phyloP scores from a whole-genome alignment of 495 filamentous ascomycete genomes.

The Tuber calosporum region DNA sequence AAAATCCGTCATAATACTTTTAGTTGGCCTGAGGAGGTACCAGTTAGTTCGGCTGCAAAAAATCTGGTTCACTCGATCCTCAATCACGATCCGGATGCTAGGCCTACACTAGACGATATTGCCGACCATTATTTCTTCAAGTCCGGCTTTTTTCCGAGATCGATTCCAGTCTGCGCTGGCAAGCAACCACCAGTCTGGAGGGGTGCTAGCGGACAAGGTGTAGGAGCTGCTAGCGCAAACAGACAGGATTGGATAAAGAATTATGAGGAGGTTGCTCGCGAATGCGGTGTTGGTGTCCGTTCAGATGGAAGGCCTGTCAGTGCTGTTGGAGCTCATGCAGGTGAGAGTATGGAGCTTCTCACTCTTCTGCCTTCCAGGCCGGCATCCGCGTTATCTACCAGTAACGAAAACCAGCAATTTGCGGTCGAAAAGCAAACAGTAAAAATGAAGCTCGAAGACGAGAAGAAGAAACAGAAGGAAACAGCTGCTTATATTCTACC shows the following conservation, averaged over 20 bases:
- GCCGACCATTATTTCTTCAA: slow-evolving; percentile 78
- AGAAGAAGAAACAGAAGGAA: slow-evolving; percentile 17
- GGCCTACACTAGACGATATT: slow-evolving; percentile 72
- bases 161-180: slow-evolving; percentile 31
- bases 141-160: slow-evolving; percentile 52
- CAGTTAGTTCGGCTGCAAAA: slow-evolving; percentile 51
- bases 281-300: slow-evolving; percentile 36
- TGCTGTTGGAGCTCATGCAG: slow-evolving; percentile 34
- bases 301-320: slow-evolving; percentile 24
- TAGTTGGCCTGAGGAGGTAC: slow-evolving; percentile 36
- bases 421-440: slow-evolving; percentile 20
- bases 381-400: slow-evolving; percentile 18
- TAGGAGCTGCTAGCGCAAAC: slow-evolving; percentile 26
- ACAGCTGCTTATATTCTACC: slow-evolving; percentile 38
- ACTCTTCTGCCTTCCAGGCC: slow-evolving; percentile 28
- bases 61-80: slow-evolving; percentile 69
- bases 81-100: slow-evolving; percentile 60
- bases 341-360: slow-evolving; percentile 31
- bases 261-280: slow-evolving; percentile 38
- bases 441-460: slow-evolving; percentile 9
- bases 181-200: slow-evolving; percentile 36
- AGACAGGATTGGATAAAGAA: slow-evolving; percentile 38
- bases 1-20: slow-evolving; percentile 39
- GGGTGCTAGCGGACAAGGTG: slow-evolving; percentile 24
- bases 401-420: slow-evolving; percentile 7